Base-by-base conservation (phyloP, 768 basidiomycete species). In the Lentinula edodes region DNA sequence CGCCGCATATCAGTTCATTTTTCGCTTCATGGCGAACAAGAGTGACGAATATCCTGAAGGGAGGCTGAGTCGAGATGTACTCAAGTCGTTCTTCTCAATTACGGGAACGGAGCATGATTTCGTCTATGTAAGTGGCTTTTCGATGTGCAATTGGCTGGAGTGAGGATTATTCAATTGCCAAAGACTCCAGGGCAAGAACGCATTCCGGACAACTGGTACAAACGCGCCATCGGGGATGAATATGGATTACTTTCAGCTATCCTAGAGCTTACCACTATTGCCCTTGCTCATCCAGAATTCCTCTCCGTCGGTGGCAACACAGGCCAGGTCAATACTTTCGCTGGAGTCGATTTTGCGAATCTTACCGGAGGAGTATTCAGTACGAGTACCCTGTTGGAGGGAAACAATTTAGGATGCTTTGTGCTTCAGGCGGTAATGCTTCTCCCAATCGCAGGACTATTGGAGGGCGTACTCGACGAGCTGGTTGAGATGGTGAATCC, bases 131-230 rank as follows among this genome's bases (percentile, higher is more conserved):
- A 48, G 46, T 48, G 7, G 7, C 13, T 39, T 9, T 23, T 48
- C 7, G 3, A 10, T 41, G 15, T 1, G 39, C 39, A 41, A 41
- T 0, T 16, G 60, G 52, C 1, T 13, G 38, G 38, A 39, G 6
- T 6, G 4, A 3, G 1, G 28, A 28, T 28, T 39, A 13, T 39
- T 13, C 38, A n/a, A 36, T 32, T 36, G 3, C 18, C 9, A 23
- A 41, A 28, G 52, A 45, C 32, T n/a, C 54, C 39, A n/a, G 61
- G 61, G 3, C 54, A 57, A 2, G 61, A 61, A 39, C 61, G 61
- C 18, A 61, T 61, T 20, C 61, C 61, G 4, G 38, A 43, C 41
- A 58, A 56, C 20, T 61, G 54, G 53, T 57, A 61, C n/a, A 52
- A 53, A 28, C 61, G 61, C 16, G 48, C 53, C 32, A 32, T 35